Percentiles rank a stretch among this genome's conserved stretches.
phyloP scores from a whole-genome alignment of 345 rosid species.

The Salix arbutifolia region DNA sequence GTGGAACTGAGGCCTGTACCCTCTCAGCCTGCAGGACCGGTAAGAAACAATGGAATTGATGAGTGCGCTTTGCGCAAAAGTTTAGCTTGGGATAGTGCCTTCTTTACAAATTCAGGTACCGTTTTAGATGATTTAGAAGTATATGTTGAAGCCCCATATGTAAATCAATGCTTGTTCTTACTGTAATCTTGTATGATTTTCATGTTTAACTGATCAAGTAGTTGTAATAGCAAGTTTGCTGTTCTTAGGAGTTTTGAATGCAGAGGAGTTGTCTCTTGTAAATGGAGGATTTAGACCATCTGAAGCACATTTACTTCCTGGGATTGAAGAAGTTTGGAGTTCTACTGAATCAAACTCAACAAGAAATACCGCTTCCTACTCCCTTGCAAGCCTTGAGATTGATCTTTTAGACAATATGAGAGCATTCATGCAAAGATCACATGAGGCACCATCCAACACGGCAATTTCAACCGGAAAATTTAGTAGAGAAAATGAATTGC shows the following conservation, averaged over 20 bases:
- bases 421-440: constrained; percentile 15
- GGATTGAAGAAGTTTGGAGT: constrained; percentile 19
- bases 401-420: constrained; percentile 41
- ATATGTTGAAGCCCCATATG: background rate
- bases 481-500: constrained; percentile 17
- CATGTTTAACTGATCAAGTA: background rate
- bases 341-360: constrained; percentile 26
- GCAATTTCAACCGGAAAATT: constrained; percentile 10
- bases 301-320: constrained; percentile 18
- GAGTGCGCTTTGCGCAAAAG: constrained; percentile 33
- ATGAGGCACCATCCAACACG: constrained; percentile 4
- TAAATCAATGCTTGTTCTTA: background rate
- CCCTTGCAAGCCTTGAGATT: constrained; percentile 43
- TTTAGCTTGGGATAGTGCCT: constrained; percentile 54
- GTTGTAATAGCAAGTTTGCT: background rate
- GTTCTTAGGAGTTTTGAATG: constrained; percentile 42
- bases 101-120: constrained; percentile 41
- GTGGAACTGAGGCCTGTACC: constrained; percentile 3
- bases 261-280: constrained; percentile 40
- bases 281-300: constrained; percentile 39
- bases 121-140: background rate
- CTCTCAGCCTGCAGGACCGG: constrained; percentile 17
- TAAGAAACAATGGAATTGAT: constrained; percentile 12
- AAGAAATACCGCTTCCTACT: constrained; percentile 13
- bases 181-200: background rate